Conservation (phyloP, 148 eudicot genomes). For the Pharnaceum exiguum region DNA sequence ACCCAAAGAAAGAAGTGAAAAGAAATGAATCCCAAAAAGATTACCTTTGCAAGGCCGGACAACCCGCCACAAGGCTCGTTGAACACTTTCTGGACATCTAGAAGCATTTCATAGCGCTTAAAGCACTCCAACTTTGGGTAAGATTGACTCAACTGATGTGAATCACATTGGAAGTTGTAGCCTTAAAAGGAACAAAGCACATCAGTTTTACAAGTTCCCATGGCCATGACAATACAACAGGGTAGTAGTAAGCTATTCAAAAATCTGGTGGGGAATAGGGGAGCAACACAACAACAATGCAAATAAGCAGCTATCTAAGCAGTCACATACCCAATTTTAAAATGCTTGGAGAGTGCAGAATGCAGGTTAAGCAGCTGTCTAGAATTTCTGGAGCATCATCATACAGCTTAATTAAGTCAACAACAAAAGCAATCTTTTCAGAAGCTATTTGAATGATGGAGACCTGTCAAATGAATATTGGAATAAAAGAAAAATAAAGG, state of each 20-base stretch:
- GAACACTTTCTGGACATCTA: constrained; percentile 90
- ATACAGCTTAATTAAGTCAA: constrained; percentile 83
- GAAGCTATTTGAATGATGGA: constrained; percentile 98
- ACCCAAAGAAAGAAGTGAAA: background rate
- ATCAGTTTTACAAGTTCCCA: background rate
- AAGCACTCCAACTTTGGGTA: constrained; percentile 72
- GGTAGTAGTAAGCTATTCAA: background rate
- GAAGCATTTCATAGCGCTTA: constrained; percentile 83
- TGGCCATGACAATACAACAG: constrained; percentile 3
- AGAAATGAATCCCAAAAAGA: background rate
- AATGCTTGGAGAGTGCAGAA: constrained; percentile 74
- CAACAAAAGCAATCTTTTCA: constrained; percentile 66
- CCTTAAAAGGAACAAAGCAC: constrained; percentile 36
- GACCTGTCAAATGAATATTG: constrained; percentile 45
- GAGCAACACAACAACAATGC: background rate
- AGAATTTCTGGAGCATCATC: constrained; percentile 56
- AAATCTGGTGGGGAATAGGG: background rate
- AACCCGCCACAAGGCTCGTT: constrained; percentile 78
- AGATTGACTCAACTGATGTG: constrained; percentile 67
- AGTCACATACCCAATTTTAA: constrained; percentile 78
- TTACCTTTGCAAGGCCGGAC: constrained; percentile 84
- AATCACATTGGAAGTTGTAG: constrained; percentile 88
- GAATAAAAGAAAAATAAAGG: background rate
- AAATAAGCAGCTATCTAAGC: background rate
- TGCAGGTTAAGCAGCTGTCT: constrained; percentile 68